These are phyloP conservation scores for Paecilomyces dactylethromorphus DNA, from an alignment of 2,329 filamentous ascomycete genomes.

Conservation along the genomic window DNA sequence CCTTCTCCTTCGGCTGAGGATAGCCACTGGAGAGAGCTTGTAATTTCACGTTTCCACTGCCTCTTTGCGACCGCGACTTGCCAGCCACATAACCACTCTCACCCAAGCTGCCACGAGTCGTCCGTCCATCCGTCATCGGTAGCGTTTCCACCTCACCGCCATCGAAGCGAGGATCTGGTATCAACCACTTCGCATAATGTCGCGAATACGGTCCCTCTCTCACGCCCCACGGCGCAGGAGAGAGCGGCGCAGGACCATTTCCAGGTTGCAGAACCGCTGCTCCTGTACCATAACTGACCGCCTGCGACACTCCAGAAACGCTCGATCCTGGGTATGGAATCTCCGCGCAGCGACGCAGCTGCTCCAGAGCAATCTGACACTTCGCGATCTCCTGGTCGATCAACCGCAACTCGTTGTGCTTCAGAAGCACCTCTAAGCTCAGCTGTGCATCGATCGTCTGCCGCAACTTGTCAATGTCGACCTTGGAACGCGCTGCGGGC, in stretches of 20 bases:
- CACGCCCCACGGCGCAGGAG: slow-evolving; percentile 84
- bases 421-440: slow-evolving; percentile 83
- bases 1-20: slow-evolving; percentile 69
- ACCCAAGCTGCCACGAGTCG: slow-evolving; percentile 68
- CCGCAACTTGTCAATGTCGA: slow-evolving; percentile 47
- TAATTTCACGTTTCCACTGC: slow-evolving; percentile 57
- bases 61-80: slow-evolving; percentile 53
- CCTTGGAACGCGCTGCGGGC: slow-evolving; percentile 13
- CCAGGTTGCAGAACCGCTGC: slow-evolving; percentile 57
- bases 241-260: slow-evolving; percentile 62
- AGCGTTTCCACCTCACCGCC: slow-evolving; percentile 41
- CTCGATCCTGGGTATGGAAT: slow-evolving; percentile 78
- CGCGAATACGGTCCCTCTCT: slow-evolving; percentile 86
- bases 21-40: slow-evolving; percentile 66
- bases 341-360: slow-evolving; percentile 83
- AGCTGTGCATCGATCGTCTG: slow-evolving; percentile 80
- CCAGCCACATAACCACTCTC: slow-evolving; percentile 47
- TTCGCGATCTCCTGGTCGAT: slow-evolving; percentile 96
- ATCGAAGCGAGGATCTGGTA: slow-evolving; percentile 83
- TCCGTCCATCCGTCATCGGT: slow-evolving; percentile 53
- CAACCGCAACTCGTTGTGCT: slow-evolving; percentile 87
- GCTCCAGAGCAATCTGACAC: slow-evolving; percentile 87
- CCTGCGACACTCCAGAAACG: slow-evolving; percentile 52
- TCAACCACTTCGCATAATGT: slow-evolving; percentile 93
- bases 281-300: slow-evolving; percentile 69